Base-by-base conservation (phyloP, 306 rosid genomes). In the Boehmeria nivea region DNA sequence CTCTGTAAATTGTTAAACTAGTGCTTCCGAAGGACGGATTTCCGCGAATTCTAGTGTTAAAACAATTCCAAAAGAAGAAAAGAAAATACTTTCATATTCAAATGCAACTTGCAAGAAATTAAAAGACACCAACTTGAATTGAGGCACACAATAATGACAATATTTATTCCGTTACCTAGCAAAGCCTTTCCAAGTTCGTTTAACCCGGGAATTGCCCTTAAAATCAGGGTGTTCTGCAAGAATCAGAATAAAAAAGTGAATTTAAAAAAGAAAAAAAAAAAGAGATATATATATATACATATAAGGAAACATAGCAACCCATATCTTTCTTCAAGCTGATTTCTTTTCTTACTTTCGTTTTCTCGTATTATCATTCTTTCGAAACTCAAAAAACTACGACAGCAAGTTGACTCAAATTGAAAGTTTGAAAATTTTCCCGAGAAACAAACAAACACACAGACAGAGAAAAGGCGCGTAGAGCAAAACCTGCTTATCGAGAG, bases 131-230 rank as follows among this genome's bases (percentile, higher is more conserved):
- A n/a, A n/a, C n/a, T n/a, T n/a, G n/a, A n/a, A n/a, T n/a, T n/a
- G n/a, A n/a, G n/a, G n/a, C n/a, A n/a, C n/a, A n/a, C n/a, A n/a
- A n/a, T n/a, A n/a, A n/a, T n/a, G n/a, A n/a, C n/a, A n/a, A n/a
- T n/a, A n/a, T n/a, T n/a, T n/a, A 54, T 12, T 14, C 67, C 18
- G 64, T 51, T 72, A 87, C 98, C 98, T 60, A 91, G 73, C 42
- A 87, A 80, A 72, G 64, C 77, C 68, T 69, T 90, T 56, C 94
- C 98, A 38, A 87, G 57, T 61, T 91, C 83, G 51, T 77, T 87
- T 18, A 91, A 65, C 53, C 98, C 98, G 0, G 94, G 98, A 72
- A 91, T 87, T 22, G 98, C 89, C 69, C 96, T 83, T 81, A 91
- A 72, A 64, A 91, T 64, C 82, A 82, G 52, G 23, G 98, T 91